Base-by-base conservation (phyloP, 2,329 filamentous ascomycete genomes). In the Cladobotryum protrusum region DNA sequence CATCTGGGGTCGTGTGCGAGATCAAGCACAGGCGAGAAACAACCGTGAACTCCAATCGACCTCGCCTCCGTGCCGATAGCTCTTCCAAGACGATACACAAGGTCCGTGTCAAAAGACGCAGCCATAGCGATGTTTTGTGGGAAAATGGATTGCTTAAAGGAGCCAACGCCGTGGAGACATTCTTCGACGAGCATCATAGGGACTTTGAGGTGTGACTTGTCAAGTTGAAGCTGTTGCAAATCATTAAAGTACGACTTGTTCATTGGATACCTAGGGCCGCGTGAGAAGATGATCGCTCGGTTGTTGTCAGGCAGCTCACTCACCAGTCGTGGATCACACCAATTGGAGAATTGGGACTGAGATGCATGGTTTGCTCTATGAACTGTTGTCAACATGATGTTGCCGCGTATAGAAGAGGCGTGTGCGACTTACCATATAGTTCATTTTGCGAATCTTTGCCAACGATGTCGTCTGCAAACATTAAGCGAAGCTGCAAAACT, bases 101-200 rank as follows among this genome's bases (percentile, higher is more conserved):
- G 44, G 19, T 49, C 49, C 6, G 45, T 49, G 34, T 52, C 49
- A 14, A 43, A 52, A 5, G 49, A 42, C 13, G 49, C 41, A 3
- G 49, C 49, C 49, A 52, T 52, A 2, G 45, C 49, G 17, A 52
- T 49, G 3, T 49, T 44, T 19, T 52, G 49, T 2, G 49, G 49
- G n/a, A 52, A 52, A 2, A 52, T 5, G 4, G 49, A 52, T 18
- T 52, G 49, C 41, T 52, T 49, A 1, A 49, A 52, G 4, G 49
- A 49, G 17, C 49, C 49, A 0, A 49, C 35, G 1, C 41, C 41
- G 11, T 52, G 49, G 0, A 52, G 46, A 24, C 49, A 52, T 14
- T 52, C 49, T 11, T 52, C 49, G n/a, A 52, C 46, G 1, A 49
- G 46, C 49, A 52, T 52, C 40, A 52, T 41, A 2, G 49, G 49